Evolutionary conservation across 192 early-diverging fungal genomes (phyloP).

Genomic region (Umbelopsis sp.): DNA sequence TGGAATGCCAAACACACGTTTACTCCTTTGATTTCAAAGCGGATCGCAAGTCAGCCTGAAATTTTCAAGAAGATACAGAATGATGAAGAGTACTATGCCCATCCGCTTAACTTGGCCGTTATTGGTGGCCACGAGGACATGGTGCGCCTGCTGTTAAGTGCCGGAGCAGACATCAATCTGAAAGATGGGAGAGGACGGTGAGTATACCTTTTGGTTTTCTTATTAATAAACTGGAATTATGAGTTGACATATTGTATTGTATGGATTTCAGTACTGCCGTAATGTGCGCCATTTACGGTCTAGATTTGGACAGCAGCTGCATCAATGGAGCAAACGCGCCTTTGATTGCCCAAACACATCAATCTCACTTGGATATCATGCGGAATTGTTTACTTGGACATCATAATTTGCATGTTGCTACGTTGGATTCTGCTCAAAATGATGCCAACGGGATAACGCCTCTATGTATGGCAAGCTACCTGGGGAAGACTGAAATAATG

Average conservation of each 20-base stretch:
- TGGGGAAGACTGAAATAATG: slow-evolving; percentile 62
- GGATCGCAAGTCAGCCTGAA: slow-evolving; percentile 27
- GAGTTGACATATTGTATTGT: not conserved
- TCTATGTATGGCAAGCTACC: slow-evolving; percentile 65
- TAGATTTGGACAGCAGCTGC: slow-evolving; percentile 49
- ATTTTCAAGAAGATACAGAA: slow-evolving; percentile 31
- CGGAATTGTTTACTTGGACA: slow-evolving; percentile 53
- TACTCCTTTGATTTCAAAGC: slow-evolving; percentile 39
- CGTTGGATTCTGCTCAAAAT: slow-evolving; percentile 61
- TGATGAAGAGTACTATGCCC: slow-evolving; percentile 48
- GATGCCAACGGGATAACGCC: slow-evolving; percentile 67
- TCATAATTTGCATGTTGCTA: slow-evolving; percentile 44
- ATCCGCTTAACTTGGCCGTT: slow-evolving; percentile 60
- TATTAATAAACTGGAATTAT: not conserved
- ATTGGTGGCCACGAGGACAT: slow-evolving; percentile 59
- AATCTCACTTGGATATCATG: slow-evolving; percentile 54
- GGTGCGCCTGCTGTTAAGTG: slow-evolving; percentile 53
- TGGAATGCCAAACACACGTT: slow-evolving; percentile 46
- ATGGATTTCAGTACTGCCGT: slow-evolving; percentile 52
- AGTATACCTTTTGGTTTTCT: not conserved
- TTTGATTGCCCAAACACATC: slow-evolving; percentile 52
- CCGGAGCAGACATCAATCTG: slow-evolving; percentile 56
- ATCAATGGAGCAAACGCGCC: slow-evolving; percentile 59
- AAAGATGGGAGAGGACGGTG: slow-evolving; percentile 68
- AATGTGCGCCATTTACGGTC: slow-evolving; percentile 64